Percentiles rank a stretch among this genome's conserved stretches.
Evolutionary conservation across 192 early-diverging fungal genomes (phyloP).

Genomic region (Backusella australiensis): DNA sequence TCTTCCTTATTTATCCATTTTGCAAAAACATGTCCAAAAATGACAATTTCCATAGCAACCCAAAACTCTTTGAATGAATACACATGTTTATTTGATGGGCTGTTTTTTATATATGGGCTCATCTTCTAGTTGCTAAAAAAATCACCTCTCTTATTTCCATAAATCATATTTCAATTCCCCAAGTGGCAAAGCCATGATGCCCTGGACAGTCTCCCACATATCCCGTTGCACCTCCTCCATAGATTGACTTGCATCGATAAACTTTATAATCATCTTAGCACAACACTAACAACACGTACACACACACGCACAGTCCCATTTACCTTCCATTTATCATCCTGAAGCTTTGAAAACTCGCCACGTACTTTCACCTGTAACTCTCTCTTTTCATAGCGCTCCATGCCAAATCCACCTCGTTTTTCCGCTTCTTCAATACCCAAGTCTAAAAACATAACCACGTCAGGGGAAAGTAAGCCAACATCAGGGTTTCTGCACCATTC

Average conservation of each 20-base stretch:
- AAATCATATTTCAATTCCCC: background rate
- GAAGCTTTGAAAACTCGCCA: slow-evolving; percentile 62
- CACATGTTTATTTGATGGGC: too few species aligned
- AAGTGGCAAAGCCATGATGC: background rate
- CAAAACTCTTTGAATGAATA: too few species aligned
- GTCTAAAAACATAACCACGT: slow-evolving; percentile 88
- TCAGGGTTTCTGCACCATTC: slow-evolving; percentile 91
- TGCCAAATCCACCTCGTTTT: slow-evolving; percentile 82
- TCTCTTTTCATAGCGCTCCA: slow-evolving; percentile 87
- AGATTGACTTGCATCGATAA: slow-evolving; percentile 22
- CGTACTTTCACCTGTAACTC: slow-evolving; percentile 83
- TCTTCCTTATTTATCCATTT: background rate
- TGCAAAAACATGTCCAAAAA: too few species aligned
- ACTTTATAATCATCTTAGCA: slow-evolving; percentile 5
- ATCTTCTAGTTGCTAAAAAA: too few species aligned
- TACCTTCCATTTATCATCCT: slow-evolving; percentile 47
- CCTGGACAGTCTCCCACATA: slow-evolving; percentile 8
- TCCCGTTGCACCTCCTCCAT: slow-evolving; percentile 14
- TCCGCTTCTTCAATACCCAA: slow-evolving; percentile 73
- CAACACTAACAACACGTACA: background rate
- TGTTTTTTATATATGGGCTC: too few species aligned
- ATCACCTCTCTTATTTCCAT: background rate
- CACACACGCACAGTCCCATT: background rate
- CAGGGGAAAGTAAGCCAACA: slow-evolving; percentile 79
- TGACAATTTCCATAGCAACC: too few species aligned